phyloP scores from a whole-genome alignment of 2,329 filamentous ascomycete species.

The Metarhizium brunneum region DNA sequence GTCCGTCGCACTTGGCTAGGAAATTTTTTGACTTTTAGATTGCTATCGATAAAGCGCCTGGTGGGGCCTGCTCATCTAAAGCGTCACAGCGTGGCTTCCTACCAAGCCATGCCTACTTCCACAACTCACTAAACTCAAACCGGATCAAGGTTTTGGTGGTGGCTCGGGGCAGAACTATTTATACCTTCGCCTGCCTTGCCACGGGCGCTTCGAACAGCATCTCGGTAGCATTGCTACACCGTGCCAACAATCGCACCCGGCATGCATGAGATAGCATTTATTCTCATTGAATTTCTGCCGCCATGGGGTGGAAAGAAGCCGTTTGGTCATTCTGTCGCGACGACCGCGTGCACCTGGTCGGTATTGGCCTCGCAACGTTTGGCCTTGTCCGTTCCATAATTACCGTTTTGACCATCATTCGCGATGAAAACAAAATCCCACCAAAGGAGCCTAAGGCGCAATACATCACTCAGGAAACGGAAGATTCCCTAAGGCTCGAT shows the following conservation, averaged over 20 bases:
- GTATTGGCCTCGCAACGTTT: conserved; percentile 48
- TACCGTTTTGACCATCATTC: conserved; percentile 47
- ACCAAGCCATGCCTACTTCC: neutral
- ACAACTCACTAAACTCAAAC: neutral
- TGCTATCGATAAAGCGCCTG: conserved; percentile 10
- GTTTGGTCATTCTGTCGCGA: conserved; percentile 30
- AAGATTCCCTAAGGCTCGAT: conserved; percentile 57
- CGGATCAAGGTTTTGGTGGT: conserved; percentile 12
- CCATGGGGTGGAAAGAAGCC: conserved; percentile 29
- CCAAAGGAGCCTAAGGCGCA: conserved; percentile 55
- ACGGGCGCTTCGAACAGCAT: neutral
- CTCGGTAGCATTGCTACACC: neutral
- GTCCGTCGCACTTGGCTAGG: neutral
- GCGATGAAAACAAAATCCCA: conserved; percentile 57
- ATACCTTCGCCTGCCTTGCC: neutral
- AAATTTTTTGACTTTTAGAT: conserved; percentile 6
- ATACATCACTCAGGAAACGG: conserved; percentile 67
- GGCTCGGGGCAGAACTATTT: conserved; percentile 11
- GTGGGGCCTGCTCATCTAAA: neutral
- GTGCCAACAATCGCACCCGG: neutral
- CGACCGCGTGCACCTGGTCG: conserved; percentile 43
- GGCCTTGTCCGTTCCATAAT: conserved; percentile 48
- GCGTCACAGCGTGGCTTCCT: too few species aligned
- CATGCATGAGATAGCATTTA: neutral
- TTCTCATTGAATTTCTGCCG: neutral